Evolutionary conservation across 306 rosid species (phyloP).

Genomic region (Neltuma alba): DNA sequence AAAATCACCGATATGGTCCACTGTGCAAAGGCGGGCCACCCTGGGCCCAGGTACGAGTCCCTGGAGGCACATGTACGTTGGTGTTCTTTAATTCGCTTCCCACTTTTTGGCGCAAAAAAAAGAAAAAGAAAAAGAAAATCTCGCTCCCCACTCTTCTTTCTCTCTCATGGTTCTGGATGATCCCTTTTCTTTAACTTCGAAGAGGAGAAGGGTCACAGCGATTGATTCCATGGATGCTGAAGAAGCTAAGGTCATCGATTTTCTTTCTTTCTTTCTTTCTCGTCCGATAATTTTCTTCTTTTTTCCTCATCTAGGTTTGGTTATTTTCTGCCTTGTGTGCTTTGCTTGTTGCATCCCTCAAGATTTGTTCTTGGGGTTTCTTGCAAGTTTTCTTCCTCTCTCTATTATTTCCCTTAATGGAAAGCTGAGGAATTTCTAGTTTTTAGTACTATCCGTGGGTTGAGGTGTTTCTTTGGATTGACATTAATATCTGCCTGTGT

Average conservation of each 20-base stretch:
- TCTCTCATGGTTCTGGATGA: conserved; percentile 61
- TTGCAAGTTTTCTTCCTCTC: background rate
- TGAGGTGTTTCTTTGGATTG: background rate
- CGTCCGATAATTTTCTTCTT: conserved; percentile 3
- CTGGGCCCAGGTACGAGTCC: background rate
- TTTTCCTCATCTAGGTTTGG: conserved; percentile 44
- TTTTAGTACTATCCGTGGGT: background rate
- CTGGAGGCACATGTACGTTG: background rate
- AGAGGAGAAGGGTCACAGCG: conserved; percentile 59
- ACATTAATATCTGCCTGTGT: background rate
- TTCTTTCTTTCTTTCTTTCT: conserved; percentile 2
- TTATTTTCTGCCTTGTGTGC: background rate
- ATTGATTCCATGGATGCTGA: conserved; percentile 60
- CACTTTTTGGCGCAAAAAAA: too few species aligned
- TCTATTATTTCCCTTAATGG: background rate
- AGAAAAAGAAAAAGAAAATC: too few species aligned
- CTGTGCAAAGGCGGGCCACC: background rate
- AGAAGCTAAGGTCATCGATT: conserved; percentile 49
- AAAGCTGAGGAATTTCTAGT: background rate
- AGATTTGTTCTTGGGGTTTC: background rate
- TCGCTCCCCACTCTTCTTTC: background rate
- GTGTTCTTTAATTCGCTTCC: background rate
- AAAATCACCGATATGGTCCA: background rate
- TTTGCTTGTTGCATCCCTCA: background rate
- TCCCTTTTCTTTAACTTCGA: conserved; percentile 43